Evolutionary conservation across 345 rosid species (phyloP).

Genomic region (Geranium brycei): DNA sequence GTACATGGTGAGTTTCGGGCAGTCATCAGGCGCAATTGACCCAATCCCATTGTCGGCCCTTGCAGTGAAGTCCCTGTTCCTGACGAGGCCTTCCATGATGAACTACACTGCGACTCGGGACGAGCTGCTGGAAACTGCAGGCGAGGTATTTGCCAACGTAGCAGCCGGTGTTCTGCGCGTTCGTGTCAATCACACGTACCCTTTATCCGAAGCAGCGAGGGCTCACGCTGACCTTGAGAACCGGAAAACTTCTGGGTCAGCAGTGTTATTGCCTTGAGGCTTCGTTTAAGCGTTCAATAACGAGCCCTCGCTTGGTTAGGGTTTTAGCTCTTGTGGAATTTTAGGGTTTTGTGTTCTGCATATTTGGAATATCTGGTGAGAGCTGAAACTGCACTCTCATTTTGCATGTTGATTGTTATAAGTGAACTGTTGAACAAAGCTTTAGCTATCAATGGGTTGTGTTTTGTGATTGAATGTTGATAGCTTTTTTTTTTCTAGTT

Average conservation of each 20-base stretch:
- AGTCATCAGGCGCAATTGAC: constrained; percentile 70
- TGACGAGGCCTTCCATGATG: constrained; percentile 73
- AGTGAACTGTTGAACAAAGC: no score
- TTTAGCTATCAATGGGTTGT: no score
- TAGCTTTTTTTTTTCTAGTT: no score
- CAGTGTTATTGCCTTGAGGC: constrained; percentile 56
- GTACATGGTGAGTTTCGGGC: constrained; percentile 79
- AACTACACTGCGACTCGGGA: constrained; percentile 55
- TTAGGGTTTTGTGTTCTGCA: background rate
- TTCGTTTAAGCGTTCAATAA: background rate
- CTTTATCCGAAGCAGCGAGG: constrained; percentile 53
- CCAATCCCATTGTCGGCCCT: constrained; percentile 70
- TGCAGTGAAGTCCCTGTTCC: constrained; percentile 55
- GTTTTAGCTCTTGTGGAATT: background rate
- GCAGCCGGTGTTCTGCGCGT: constrained; percentile 49
- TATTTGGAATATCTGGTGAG: background rate
- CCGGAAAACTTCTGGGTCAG: constrained; percentile 59
- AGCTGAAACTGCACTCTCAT: background rate
- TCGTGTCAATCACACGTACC: constrained; percentile 64
- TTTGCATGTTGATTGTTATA: no score
- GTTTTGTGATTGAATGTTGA: no score
- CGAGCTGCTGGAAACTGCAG: constrained; percentile 62
- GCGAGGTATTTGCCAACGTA: constrained; percentile 52
- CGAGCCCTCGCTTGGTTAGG: background rate
- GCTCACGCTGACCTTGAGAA: constrained; percentile 73